Base-by-base conservation (phyloP, 805 yeast species). In the Ogataea methanolica region DNA sequence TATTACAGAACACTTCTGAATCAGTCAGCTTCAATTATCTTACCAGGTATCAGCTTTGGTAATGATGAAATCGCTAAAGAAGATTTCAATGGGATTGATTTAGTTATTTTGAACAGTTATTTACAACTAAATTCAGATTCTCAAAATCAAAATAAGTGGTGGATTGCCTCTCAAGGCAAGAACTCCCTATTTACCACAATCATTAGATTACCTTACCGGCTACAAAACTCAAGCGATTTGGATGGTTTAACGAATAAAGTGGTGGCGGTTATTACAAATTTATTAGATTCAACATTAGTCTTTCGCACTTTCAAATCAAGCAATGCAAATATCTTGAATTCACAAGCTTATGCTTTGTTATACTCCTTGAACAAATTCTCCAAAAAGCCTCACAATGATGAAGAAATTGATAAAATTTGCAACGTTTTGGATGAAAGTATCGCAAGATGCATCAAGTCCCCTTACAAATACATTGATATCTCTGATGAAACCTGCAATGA, bases 381-480 rank as follows among this genome's bases (percentile, higher is more conserved):
- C 4, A 21, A 45, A 9, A 42, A 36, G 22, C 22, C 45, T 6
- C 41, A 54, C 8, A 35, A 51, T 23, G 55, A 52, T 0, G 39
- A 43, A 14, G 51, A 53, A 31, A 54, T 62, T 29, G 58, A 56
- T 1, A 67, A 69, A 36, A 59, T 89, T 2, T 84, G 88, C 84
- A 69, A 68, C 11, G 62, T 88, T 31, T 52, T 92, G 6, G 96
- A 92, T 60, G 94, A 91, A 62, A 70, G 88, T 0, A 73, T 89
- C 31, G 72, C 88, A 1, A 75, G 97, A 52, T 74, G 83, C 51
- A 75, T 84, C 35, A 75, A 79, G 51, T 67, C 89, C 0, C 97
- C 98, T 0, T 94, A 85, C 67, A 89, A 87, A 60, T 92, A 90
- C 56, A 75, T 88, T 45, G 97, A 92, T 60, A 51, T 63, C 44